Evolutionary conservation across 208 protist species (phyloP).

Genomic region (Crithidia bombi): DNA sequence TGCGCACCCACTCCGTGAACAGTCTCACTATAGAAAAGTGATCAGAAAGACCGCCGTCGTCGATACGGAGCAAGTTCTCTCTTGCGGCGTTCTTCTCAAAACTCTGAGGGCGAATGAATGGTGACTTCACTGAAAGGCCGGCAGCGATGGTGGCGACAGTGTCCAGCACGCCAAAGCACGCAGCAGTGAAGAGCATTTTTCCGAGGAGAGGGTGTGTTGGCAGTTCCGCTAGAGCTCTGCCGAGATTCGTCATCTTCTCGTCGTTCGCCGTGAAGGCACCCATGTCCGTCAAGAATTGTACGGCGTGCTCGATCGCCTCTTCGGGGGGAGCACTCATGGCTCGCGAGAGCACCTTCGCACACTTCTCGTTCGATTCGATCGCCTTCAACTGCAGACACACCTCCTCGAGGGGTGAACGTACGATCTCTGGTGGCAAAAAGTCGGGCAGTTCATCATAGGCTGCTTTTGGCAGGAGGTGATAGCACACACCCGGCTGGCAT

Average conservation of each 20-base stretch:
- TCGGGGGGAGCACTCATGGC: constrained; percentile 73
- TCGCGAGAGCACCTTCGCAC: constrained; percentile 73
- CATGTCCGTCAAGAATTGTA: constrained; percentile 83
- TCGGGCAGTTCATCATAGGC: constrained; percentile 88
- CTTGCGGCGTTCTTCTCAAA: constrained; percentile 49
- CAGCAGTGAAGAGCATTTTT: constrained; percentile 91
- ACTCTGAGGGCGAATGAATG: constrained; percentile 74
- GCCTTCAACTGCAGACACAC: constrained; percentile 91
- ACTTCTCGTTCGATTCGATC: constrained; percentile 78
- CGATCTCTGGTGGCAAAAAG: constrained; percentile 93
- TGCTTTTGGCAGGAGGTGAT: constrained; percentile 74
- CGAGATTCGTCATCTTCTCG: constrained; percentile 82
- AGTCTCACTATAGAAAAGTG: constrained; percentile 77
- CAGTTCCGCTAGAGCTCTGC: constrained; percentile 78
- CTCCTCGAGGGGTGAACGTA: constrained; percentile 86
- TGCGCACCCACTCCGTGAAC: constrained; percentile 72
- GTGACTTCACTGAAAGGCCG: constrained; percentile 81
- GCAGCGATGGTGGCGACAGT: constrained; percentile 88
- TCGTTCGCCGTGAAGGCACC: constrained; percentile 77
- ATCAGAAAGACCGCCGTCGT: constrained; percentile 70
- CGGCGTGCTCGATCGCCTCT: constrained; percentile 67
- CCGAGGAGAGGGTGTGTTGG: constrained; percentile 89
- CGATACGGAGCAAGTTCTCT: constrained; percentile 53
- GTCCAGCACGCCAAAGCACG: constrained; percentile 88
- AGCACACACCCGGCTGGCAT: constrained; percentile 82